Evolutionary conservation across 495 filamentous ascomycete genomes (phyloP).

Genomic region (Hypoxylon crocopeplum): DNA sequence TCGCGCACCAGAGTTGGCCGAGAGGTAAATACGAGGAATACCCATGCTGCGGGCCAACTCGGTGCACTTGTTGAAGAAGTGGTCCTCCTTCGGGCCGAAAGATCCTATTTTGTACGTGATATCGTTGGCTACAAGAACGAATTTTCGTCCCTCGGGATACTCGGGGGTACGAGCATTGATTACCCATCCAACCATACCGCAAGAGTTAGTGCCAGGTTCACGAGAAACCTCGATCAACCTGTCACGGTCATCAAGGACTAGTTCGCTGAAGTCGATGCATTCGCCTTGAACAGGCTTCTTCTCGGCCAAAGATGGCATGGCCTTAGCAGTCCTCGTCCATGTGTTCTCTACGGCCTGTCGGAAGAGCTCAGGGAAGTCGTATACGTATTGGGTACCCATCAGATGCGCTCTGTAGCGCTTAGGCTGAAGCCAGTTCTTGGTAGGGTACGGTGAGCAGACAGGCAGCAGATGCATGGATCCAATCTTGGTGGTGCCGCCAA

Average conservation of each 20-base stretch:
- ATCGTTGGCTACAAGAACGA: constrained; percentile 97
- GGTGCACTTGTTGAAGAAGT: constrained; percentile 99
- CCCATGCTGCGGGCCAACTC: constrained; percentile 91
- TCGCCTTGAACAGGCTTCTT: constrained; percentile 86
- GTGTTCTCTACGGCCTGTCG: constrained; percentile 96
- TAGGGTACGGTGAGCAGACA: constrained; percentile 91
- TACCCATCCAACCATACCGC: constrained; percentile 99
- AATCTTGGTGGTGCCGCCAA: constrained; percentile 92
- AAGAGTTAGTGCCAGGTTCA: constrained; percentile 91
- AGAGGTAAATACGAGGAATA: constrained; percentile 95
- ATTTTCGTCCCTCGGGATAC: constrained; percentile 89
- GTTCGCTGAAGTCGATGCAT: constrained; percentile 93
- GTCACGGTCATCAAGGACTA: constrained; percentile 92
- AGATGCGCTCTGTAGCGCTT: constrained; percentile 99
- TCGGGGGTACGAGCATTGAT: constrained; percentile 98
- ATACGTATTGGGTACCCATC: constrained; percentile 99
- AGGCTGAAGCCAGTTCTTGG: constrained; percentile 98
- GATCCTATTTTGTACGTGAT: constrained; percentile 99
- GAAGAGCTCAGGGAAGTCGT: constrained; percentile 99
- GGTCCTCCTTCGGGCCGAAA: constrained; percentile 94
- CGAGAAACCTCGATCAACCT: constrained; percentile 90
- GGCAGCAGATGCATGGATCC: constrained; percentile 93
- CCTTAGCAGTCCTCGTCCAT: constrained; percentile 77
- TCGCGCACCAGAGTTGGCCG: constrained; percentile 98
- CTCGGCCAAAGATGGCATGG: constrained; percentile 72